phyloP scores from a whole-genome alignment of 257 asterid species.

The Scutellaria barbata region DNA sequence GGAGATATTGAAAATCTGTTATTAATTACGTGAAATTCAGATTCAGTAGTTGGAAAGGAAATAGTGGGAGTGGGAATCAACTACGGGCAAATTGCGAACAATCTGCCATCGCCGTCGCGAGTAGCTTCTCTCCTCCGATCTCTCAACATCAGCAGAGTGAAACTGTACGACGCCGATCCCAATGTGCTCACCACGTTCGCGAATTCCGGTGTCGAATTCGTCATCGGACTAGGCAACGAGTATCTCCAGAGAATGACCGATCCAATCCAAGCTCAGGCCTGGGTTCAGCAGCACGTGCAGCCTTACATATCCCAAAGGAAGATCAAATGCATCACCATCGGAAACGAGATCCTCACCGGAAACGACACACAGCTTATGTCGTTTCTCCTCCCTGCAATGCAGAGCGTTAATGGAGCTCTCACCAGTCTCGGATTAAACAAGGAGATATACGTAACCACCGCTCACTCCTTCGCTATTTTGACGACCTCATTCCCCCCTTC shows the following conservation, averaged over 20 bases:
- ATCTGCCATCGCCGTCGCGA: conserved; percentile 76
- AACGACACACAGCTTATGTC: conserved; percentile 49
- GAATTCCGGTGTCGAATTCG: conserved; percentile 62
- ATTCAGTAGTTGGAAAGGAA: conserved; percentile 33
- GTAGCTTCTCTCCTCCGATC: conserved; percentile 67
- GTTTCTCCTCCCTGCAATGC: conserved; percentile 81
- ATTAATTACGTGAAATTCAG: conserved; percentile 32
- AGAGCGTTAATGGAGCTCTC: conserved; percentile 52
- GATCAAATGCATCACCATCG: conserved; percentile 76
- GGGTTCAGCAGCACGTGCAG: conserved; percentile 74
- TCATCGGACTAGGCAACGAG: conserved; percentile 77
- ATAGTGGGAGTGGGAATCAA: conserved; percentile 75
- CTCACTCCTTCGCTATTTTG: conserved; percentile 64
- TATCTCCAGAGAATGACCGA: conserved; percentile 60
- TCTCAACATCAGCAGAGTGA: conserved; percentile 64
- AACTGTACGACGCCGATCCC: conserved; percentile 86
- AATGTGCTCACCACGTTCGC: conserved; percentile 72
- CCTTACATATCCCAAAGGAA: conserved; percentile 68
- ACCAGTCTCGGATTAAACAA: conserved; percentile 53
- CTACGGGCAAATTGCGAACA: conserved; percentile 89
- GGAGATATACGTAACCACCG: conserved; percentile 66
- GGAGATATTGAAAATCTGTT: too few species aligned
- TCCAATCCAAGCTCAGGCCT: conserved; percentile 66
- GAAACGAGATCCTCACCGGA: conserved; percentile 78
- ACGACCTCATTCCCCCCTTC: conserved; percentile 80